Evolutionary conservation across 2,329 filamentous ascomycete species (phyloP).

Genomic region (Neonectria sp.): DNA sequence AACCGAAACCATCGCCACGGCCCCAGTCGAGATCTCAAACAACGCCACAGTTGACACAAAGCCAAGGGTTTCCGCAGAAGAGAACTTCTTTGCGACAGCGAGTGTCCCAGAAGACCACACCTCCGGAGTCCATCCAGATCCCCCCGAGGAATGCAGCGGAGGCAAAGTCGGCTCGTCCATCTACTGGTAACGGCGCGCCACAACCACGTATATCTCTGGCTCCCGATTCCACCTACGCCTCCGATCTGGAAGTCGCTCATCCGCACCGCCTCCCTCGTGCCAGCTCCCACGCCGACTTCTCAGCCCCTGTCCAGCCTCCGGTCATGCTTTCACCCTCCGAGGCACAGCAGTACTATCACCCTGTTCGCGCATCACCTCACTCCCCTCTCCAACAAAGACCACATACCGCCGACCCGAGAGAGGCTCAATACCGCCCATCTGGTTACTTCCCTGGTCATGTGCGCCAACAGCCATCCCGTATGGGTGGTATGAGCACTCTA

Average conservation of each 20-base stretch:
- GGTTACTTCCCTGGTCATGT: slow-evolving; percentile 56
- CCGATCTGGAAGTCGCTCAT: slow-evolving; percentile 60
- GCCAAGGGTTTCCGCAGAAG: slow-evolving; percentile 49
- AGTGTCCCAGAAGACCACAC: slow-evolving; percentile 67
- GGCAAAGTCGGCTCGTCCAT: slow-evolving; percentile 46
- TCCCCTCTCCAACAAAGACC: slow-evolving; percentile 74
- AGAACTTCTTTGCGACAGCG: slow-evolving; percentile 67
- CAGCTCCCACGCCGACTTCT: slow-evolving; percentile 51
- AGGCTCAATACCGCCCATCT: slow-evolving; percentile 50
- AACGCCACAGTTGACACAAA: slow-evolving; percentile 24
- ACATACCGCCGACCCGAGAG: slow-evolving; percentile 63
- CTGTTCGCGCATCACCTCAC: slow-evolving; percentile 74
- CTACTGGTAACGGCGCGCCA: slow-evolving; percentile 51
- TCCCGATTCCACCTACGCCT: slow-evolving; percentile 65
- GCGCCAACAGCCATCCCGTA: slow-evolving; percentile 66
- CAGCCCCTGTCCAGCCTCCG: slow-evolving; percentile 42
- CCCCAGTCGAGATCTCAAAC: slow-evolving; percentile 34
- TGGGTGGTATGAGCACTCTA: slow-evolving; percentile 70
- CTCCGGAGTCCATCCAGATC: slow-evolving; percentile 69
- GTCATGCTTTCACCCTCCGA: slow-evolving; percentile 55
- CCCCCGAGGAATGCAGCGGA: slow-evolving; percentile 55
- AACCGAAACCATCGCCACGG: slow-evolving; percentile 32
- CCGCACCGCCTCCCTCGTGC: slow-evolving; percentile 53
- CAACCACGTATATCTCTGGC: slow-evolving; percentile 49
- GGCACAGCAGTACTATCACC: slow-evolving; percentile 69